Percentiles rank a stretch among this genome's conserved stretches.
phyloP scores from a whole-genome alignment of 371 early-diverging fungal species.

The Actinomortierella wolfii region DNA sequence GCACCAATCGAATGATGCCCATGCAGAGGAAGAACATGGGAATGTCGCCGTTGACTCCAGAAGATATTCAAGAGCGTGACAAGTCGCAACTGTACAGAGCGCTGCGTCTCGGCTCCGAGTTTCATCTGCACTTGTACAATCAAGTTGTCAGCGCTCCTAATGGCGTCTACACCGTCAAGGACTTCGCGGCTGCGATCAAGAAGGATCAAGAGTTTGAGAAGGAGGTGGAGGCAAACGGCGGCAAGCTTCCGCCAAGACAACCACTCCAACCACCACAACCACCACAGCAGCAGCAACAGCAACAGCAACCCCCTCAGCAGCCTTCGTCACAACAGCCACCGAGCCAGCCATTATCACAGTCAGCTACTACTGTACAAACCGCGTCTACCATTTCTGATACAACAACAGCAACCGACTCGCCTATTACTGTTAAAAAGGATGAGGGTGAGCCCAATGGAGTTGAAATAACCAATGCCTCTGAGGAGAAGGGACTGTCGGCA shows the following conservation, averaged over 20 bases:
- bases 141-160: not conserved
- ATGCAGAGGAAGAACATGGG: not conserved
- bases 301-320: too few relatives aligned
- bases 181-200: conserved; percentile 12
- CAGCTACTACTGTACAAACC: too few relatives aligned
- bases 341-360: too few relatives aligned
- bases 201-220: conserved; percentile 15
- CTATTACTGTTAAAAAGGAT: too few relatives aligned
- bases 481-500: too few relatives aligned
- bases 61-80: conserved; percentile 16
- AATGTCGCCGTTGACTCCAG: not conserved
- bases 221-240: conserved; percentile 18
- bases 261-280: too few relatives aligned
- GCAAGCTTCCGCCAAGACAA: conserved; percentile 2
- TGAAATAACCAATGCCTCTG: too few relatives aligned
- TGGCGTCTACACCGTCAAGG: conserved; percentile 3
- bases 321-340: too few relatives aligned
- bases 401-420: too few relatives aligned
- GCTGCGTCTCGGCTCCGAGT: conserved; percentile 27
- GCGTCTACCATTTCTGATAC: too few relatives aligned
- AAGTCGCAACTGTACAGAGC: conserved; percentile 28
- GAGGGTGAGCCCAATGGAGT: too few relatives aligned
- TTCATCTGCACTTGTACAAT: conserved; percentile 30
- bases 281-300: too few relatives aligned
- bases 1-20: conserved; percentile 1